These are phyloP conservation scores for Acidomyces sp. DNA, from an alignment of 495 filamentous ascomycete genomes.

Conservation along the genomic window DNA sequence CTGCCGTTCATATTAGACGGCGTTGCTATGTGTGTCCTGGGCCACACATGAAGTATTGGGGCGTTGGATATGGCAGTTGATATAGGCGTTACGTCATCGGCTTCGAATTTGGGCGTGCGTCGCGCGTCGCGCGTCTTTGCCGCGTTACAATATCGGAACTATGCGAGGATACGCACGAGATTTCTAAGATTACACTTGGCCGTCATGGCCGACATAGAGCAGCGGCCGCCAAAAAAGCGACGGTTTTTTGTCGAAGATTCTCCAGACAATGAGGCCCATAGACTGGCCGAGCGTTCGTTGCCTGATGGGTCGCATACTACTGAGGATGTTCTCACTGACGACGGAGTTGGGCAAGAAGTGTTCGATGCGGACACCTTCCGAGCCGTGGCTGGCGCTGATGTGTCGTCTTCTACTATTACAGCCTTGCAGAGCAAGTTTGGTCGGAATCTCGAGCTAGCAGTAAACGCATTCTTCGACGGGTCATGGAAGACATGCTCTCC, in stretches of 20 bases:
- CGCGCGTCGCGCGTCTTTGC: too few species aligned
- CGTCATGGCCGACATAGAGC: slow-evolving; percentile 36
- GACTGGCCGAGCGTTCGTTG: slow-evolving; percentile 13
- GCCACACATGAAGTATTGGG: too few species aligned
- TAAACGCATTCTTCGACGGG: slow-evolving; percentile 79
- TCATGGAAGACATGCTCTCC: slow-evolving; percentile 56
- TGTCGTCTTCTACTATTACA: slow-evolving; percentile 30
- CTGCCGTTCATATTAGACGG: too few species aligned
- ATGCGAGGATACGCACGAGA: too few species aligned
- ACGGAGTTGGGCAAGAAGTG: slow-evolving; percentile 17
- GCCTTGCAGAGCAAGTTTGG: slow-evolving; percentile 28
- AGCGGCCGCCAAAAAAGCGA: slow-evolving; percentile 62
- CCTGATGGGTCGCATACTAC: slow-evolving; percentile 14
- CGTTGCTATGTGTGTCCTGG: too few species aligned
- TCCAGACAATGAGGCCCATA: slow-evolving; percentile 9
- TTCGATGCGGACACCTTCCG: slow-evolving; percentile 62
- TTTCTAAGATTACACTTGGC: too few species aligned
- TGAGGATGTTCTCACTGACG: background rate
- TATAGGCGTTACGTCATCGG: too few species aligned
- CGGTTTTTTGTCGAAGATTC: slow-evolving; percentile 63
- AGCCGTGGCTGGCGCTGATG: slow-evolving; percentile 52
- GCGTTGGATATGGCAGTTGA: too few species aligned
- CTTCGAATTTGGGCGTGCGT: too few species aligned
- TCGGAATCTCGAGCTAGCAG: slow-evolving; percentile 36
- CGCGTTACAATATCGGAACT: too few species aligned